Percentiles rank a stretch among this genome's conserved stretches.
Evolutionary conservation across 371 early-diverging fungal genomes (phyloP).

Genomic region (Mucor piriformis): DNA sequence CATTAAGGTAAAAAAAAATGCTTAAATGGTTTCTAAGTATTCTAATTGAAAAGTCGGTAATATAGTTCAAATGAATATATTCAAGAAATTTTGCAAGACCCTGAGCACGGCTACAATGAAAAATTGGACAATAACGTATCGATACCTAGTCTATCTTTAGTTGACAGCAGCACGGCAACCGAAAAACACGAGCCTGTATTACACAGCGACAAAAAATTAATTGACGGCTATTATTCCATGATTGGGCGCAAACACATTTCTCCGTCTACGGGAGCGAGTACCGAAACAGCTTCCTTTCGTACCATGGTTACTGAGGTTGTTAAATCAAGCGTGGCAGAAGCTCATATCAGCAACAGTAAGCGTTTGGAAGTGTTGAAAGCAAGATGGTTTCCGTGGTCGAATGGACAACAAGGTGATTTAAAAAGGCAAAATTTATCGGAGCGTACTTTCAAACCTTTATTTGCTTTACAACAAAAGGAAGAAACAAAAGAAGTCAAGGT

Average conservation of each 20-base stretch:
- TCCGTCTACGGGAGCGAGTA: constrained; percentile 31
- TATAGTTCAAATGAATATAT: constrained; percentile 31
- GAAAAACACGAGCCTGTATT: neutral
- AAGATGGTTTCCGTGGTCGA: constrained; percentile 14
- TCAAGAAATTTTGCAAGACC: constrained; percentile 16
- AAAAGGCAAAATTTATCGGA: constrained; percentile 15
- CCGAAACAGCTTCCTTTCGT: constrained; percentile 45
- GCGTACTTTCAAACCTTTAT: constrained; percentile 13
- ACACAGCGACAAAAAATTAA: constrained; percentile 6
- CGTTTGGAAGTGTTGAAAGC: constrained; percentile 18
- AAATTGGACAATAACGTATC: neutral
- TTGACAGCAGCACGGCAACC: neutral
- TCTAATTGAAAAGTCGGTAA: no score
- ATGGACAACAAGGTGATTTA: constrained; percentile 10
- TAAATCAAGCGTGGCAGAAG: constrained; percentile 34
- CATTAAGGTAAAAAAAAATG: constrained; percentile 43
- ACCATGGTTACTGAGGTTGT: constrained; percentile 42
- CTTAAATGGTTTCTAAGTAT: neutral
- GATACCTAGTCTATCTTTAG: neutral
- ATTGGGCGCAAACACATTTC: constrained; percentile 42
- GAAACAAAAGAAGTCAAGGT: constrained; percentile 32
- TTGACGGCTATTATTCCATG: constrained; percentile 39
- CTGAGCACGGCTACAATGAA: neutral
- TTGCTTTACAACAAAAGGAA: constrained; percentile 9
- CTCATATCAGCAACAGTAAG: constrained; percentile 8